Conservation (phyloP, 2,329 filamentous ascomycete species). For the Thelonectria rubi region DNA sequence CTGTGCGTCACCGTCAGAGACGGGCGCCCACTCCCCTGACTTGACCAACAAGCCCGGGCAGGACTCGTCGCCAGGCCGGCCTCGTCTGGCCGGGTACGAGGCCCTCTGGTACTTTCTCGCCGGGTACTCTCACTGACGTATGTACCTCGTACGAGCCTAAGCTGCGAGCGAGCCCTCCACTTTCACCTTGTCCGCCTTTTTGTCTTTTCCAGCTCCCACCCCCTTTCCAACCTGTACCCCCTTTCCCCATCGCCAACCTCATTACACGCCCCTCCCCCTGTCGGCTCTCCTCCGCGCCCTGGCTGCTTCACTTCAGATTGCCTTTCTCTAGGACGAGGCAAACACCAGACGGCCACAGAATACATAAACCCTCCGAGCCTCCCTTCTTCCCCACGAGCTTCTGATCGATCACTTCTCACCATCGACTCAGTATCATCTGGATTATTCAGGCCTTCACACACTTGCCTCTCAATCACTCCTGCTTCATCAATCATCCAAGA, state of each 20-base stretch:
- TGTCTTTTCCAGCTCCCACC: conserved; percentile 2
- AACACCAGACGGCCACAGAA: conserved; percentile 43
- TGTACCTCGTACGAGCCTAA: conserved; percentile 40
- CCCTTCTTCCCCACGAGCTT: conserved; percentile 38
- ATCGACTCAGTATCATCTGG: conserved; percentile 36
- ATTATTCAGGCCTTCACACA: conserved; percentile 29
- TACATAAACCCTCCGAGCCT: conserved; percentile 45
- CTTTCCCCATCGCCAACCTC: conserved; percentile 4
- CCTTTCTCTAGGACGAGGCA: conserved; percentile 44
- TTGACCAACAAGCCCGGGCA: no score
- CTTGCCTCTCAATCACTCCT: conserved; percentile 27
- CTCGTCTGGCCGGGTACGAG: conserved; percentile 18
- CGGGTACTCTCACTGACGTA: conserved; percentile 43
- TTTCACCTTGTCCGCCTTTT: conserved; percentile 27
- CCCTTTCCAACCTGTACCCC: neutral
- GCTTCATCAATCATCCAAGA: conserved; percentile 20
- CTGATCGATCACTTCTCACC: conserved; percentile 31
- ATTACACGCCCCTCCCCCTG: conserved; percentile 33
- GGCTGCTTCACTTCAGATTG: conserved; percentile 47
- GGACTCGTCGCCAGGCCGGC: conserved; percentile 11
- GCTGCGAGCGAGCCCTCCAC: conserved; percentile 23
- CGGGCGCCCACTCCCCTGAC: conserved; percentile 1
- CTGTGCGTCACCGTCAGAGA: conserved; percentile 31
- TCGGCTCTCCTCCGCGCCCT: conserved; percentile 40
- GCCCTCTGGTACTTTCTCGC: conserved; percentile 37